Evolutionary conservation across 75 land plant species (phyloP), one percentile per base, ranked within the genome.

Genomic region (Azolla pinnata): DNA sequence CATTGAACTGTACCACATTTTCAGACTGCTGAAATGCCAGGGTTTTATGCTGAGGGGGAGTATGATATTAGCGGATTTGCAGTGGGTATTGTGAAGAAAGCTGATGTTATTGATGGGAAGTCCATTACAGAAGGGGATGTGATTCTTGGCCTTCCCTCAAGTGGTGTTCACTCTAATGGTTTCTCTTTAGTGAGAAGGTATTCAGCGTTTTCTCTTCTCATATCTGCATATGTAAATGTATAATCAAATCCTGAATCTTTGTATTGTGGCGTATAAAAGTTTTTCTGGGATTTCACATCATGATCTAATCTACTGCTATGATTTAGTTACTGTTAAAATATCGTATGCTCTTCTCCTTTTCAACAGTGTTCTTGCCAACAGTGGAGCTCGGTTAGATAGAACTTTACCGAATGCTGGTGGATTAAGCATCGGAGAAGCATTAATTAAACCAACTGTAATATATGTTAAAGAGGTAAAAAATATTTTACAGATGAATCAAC

Each of bases 21-120:
- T 19, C 63, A 89, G 96, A 95, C 99, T 25, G 99, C 99, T 64
- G 99, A 95, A 60, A 95, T 95, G 99, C 96, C 99, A 33, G 99
- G 69, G 47, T 89, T 95, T 34, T 95, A 95, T 74, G 64, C 75
- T 52, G 75, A 75, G 0, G 99, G 99, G 8, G 99, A 95, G 60
- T 95, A 95, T 74, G 99, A 95, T 61, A 66, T 95, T 17, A 95
- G 96, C 70, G 99, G 99, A 19, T 95, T 95, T 78, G 99, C 96
- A 18, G 99, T 95, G 30, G 99, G 99, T 16, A 75, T 70, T 54
- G 99, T 95, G 1, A 81, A 95, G 44, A 95, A 95, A 67, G 85
- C 83, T 42, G 79, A 80, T 10, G 79, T 95, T 20, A 81, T 95
- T 40, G 82, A 95, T 63, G 99, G 99, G 27, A 86, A 74, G n/a